Conservation (phyloP, 1,284 basidiomycete genomes). For the Melampsora medusae region DNA sequence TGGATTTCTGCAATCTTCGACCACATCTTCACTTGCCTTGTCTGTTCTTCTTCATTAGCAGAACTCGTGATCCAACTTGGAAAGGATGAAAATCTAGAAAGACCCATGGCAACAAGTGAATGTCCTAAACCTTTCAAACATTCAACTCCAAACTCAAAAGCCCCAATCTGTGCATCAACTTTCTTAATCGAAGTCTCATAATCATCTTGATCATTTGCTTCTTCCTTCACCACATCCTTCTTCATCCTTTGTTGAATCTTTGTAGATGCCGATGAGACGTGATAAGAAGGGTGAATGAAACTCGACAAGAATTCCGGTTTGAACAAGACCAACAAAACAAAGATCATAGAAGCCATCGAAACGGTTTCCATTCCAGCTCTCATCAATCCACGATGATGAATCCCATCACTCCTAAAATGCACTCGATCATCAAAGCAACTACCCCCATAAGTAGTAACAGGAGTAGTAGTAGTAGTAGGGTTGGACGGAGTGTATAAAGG, state of each 20-base stretch:
- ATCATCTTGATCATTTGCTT: not conserved
- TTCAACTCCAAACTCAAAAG: too few relatives aligned
- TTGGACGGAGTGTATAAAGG: not conserved
- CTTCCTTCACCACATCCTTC: not conserved
- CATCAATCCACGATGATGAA: not conserved
- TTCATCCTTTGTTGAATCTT: not conserved
- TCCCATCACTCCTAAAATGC: not conserved
- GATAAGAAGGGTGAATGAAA: slow-evolving; percentile 3
- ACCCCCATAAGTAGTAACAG: not conserved
- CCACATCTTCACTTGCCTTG: slow-evolving; percentile 47
- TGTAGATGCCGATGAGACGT: not conserved
- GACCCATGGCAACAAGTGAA: too few relatives aligned
- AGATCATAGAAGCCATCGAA: slow-evolving; percentile 39
- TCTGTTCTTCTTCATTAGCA: not conserved
- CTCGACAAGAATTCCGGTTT: slow-evolving; percentile 34
- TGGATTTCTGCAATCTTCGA: slow-evolving; percentile 49
- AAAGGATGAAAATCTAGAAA: too few relatives aligned
- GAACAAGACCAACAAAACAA: slow-evolving; percentile 18
- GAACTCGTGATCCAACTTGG: too few relatives aligned
- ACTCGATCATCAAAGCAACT: not conserved
- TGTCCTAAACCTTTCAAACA: too few relatives aligned
- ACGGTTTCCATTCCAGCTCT: slow-evolving; percentile 27
- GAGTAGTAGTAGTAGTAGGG: not conserved
- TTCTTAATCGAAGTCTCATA: not conserved
- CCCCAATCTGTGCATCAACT: too few relatives aligned